Base-by-base conservation (phyloP, 2,329 filamentous ascomycete genomes). In the Immersiporthe knoxdaviesiana region DNA sequence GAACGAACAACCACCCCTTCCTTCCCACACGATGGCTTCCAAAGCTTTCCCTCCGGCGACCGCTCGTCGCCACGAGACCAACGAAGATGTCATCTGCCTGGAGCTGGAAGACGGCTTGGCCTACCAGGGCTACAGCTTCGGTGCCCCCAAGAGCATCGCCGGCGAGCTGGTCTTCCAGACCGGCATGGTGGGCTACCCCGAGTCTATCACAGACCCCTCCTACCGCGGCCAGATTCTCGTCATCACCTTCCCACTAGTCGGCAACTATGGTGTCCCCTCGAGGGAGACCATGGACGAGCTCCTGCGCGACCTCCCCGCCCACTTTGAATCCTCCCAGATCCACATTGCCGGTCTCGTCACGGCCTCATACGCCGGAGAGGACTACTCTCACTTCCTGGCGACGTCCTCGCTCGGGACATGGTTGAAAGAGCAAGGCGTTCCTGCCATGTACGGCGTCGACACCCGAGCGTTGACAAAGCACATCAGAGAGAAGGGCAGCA, bases 111-210 rank as follows among this genome's bases (percentile, higher is more conserved):
- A 98, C 85, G 94, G 94, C 81, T 89, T 91, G 69, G 88, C 93
- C 78, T 97, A 94, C 85, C 92, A 97, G 79, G 96, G 96, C 75
- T 94, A 93, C 85, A 97, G 94, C 87, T 99, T 99, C 79, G 96
- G 96, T 81, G 94, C 95, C 73, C 87, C 93, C 78, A 97, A 94
- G 87, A 97, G 93, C 84, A 90, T 97, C 77, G 92, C 95, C 74
- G 96, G 96, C 80, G 96, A 99, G 86, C 87, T 99, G 79, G 96
- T 99, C 82, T 99, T 99, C 85, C 95, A 98, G 87, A 99, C 96
- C 69, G 96, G 96, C 81, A 97, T 98, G 94, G 96, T 98, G 75
- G 96, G 96, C 78, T 99, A 99, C 80, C 94, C 96, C 56, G 96
- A 99, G 85, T 97, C 91, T 62, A 87, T 96, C 75, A 95, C 92